Conservation (phyloP, 306 rosid genomes). For the Glycine soja region DNA sequence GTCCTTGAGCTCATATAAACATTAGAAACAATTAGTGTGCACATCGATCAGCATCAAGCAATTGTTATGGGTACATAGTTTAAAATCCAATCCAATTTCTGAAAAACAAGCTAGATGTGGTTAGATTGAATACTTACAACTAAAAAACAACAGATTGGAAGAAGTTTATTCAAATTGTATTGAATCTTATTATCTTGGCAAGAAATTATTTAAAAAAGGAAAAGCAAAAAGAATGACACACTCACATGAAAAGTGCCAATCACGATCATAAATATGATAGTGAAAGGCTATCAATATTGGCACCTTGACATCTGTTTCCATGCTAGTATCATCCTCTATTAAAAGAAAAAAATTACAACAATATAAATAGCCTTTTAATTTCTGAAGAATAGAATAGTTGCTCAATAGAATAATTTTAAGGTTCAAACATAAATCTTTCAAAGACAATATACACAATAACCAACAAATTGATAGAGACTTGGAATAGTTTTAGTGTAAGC, state of each 20-base stretch:
- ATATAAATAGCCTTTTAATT: slow-evolving; percentile 11
- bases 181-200: slow-evolving; percentile 15
- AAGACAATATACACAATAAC: background rate
- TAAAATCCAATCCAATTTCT: slow-evolving; percentile 29
- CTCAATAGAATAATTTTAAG: too few species aligned
- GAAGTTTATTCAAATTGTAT: background rate
- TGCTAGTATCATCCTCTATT: slow-evolving; percentile 96
- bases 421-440: background rate
- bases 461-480: background rate
- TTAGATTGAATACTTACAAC: slow-evolving; percentile 12
- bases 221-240: slow-evolving; percentile 27
- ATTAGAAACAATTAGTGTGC: slow-evolving; percentile 40
- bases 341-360: slow-evolving; percentile 22
- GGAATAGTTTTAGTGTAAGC: slow-evolving; percentile 15
- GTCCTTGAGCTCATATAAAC: too few species aligned
- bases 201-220: slow-evolving; percentile 3
- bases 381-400: slow-evolving; percentile 7
- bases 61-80: background rate
- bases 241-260: slow-evolving; percentile 96
- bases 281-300: slow-evolving; percentile 86
- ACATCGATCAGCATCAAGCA: slow-evolving; percentile 42
- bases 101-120: slow-evolving; percentile 10
- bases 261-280: slow-evolving; percentile 72
- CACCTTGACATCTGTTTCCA: slow-evolving; percentile 77
- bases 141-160: slow-evolving; percentile 9